A percentile compares a stretch with the other conserved stretches of the same genome.
phyloP scores from a whole-genome alignment of 202 grass and related monocot species.

The Panicum virgatum region DNA sequence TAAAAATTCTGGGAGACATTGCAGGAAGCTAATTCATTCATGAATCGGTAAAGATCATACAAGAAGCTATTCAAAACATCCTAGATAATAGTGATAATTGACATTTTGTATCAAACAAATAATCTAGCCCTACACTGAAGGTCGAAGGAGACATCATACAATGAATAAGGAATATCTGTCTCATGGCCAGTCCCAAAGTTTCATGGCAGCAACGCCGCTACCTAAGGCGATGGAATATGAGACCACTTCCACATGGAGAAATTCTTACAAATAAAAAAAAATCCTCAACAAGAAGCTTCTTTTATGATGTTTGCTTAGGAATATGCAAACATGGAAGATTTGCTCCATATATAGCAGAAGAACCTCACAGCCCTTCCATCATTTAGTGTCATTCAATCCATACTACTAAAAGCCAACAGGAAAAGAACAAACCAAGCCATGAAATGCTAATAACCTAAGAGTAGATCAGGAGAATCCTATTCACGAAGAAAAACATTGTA shows the following conservation, averaged over 20 bases:
- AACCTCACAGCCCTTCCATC: not conserved
- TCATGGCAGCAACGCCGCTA: not conserved
- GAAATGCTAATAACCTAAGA: not conserved
- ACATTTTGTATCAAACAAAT: not conserved
- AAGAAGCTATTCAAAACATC: not conserved
- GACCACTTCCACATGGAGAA: slow-evolving; percentile 36
- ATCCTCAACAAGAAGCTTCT: slow-evolving; percentile 12
- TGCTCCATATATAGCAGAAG: slow-evolving; percentile 28
- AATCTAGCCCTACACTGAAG: not conserved
- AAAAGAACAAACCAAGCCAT: not conserved
- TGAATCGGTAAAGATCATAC: not conserved
- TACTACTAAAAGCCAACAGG: not conserved
- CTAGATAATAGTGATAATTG: not conserved
- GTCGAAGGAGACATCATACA: not conserved
- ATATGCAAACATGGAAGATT: slow-evolving; percentile 39
- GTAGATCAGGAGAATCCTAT: not conserved
- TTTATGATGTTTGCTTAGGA: slow-evolving; percentile 33
- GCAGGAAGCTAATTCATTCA: not conserved
- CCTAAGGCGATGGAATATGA: slow-evolving; percentile 40
- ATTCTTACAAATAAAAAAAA: slow-evolving; percentile 3
- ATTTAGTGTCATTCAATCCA: not conserved
- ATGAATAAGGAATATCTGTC: slow-evolving; percentile 28
- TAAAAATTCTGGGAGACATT: too few relatives aligned
- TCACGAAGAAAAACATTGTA: not conserved
- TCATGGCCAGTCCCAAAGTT: slow-evolving; percentile 52